Evolutionary conservation across 192 early-diverging fungal species (phyloP).

Genomic region (Backusella luteola): DNA sequence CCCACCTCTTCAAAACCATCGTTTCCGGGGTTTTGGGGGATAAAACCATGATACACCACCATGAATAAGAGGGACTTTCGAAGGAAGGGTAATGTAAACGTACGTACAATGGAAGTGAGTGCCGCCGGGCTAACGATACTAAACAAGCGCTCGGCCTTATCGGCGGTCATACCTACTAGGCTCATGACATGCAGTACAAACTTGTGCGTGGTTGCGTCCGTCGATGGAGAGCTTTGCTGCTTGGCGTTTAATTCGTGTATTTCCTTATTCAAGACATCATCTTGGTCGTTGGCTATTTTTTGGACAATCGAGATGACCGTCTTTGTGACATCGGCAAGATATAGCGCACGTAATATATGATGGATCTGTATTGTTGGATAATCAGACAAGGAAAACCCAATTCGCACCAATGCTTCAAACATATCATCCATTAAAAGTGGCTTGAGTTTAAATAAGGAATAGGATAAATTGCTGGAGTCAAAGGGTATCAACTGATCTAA

Average conservation of each 20-base stretch:
- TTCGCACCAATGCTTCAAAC: conserved; percentile 63
- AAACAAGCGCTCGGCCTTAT: conserved; percentile 21
- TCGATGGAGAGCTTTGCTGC: not conserved
- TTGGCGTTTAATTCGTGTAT: not conserved
- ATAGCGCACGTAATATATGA: conserved; percentile 67
- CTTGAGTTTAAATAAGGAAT: conserved; percentile 21
- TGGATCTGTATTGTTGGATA: conserved; percentile 43
- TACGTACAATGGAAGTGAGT: conserved; percentile 25
- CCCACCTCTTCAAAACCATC: conserved; percentile 22
- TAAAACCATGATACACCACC: conserved; percentile 63
- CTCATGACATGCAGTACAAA: conserved; percentile 16
- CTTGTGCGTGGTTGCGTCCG: not conserved
- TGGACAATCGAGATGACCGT: conserved; percentile 55
- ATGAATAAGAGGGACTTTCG: conserved; percentile 64
- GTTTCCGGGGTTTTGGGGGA: conserved; percentile 45
- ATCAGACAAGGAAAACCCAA: conserved; percentile 45
- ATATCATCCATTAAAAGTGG: conserved; percentile 71
- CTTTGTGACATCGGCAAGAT: conserved; percentile 71
- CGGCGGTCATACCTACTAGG: conserved; percentile 1
- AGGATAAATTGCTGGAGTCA: not conserved
- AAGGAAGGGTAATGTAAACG: conserved; percentile 74
- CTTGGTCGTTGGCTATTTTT: not conserved
- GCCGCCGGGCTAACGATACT: not conserved
- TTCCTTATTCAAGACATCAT: not conserved
- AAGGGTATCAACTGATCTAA: not conserved